Percentiles rank a stretch among this genome's conserved stretches.
These are phyloP conservation scores for Calonectria naviculata DNA, from an alignment of 2,329 filamentous ascomycete genomes.

Conservation along the genomic window DNA sequence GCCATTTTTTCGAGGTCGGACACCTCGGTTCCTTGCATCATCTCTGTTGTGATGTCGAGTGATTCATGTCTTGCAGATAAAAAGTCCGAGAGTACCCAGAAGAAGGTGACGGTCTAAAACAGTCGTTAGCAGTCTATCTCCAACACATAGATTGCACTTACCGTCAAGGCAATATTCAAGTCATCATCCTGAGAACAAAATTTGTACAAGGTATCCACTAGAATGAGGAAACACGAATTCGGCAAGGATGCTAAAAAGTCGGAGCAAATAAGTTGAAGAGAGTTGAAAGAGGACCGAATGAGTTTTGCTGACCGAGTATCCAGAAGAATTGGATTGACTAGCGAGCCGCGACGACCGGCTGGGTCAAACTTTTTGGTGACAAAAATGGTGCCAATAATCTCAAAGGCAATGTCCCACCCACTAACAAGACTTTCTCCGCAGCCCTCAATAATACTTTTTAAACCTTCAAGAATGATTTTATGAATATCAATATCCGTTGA, in stretches of 20 bases:
- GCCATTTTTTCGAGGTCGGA: conserved; percentile 69
- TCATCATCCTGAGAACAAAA: conserved; percentile 93
- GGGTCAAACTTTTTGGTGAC: conserved; percentile 52
- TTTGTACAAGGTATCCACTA: conserved; percentile 88
- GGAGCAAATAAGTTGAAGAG: conserved; percentile 91
- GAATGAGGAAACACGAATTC: conserved; percentile 76
- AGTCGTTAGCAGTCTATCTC: conserved; percentile 13
- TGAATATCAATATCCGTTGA: conserved; percentile 83
- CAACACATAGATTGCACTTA: conserved; percentile 50
- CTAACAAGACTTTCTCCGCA: conserved; percentile 85
- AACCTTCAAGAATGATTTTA: conserved; percentile 79
- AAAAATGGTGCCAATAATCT: conserved; percentile 87
- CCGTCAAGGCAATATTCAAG: conserved; percentile 93
- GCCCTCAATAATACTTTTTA: conserved; percentile 86
- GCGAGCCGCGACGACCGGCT: conserved; percentile 46
- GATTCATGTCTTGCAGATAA: conserved; percentile 71
- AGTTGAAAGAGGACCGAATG: conserved; percentile 88
- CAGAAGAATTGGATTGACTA: conserved; percentile 48
- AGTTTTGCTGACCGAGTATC: conserved; percentile 76
- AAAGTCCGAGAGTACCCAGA: conserved; percentile 95
- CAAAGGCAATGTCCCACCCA: conserved; percentile 89
- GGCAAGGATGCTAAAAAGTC: conserved; percentile 86
- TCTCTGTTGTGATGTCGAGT: conserved; percentile 67
- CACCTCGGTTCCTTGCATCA: conserved; percentile 62
- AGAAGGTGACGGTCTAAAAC: conserved; percentile 85